Evolutionary conservation across 2,329 filamentous ascomycete species (phyloP), one percentile per base, ranked within the genome.

Genomic region (Diaporthe sp.): DNA sequence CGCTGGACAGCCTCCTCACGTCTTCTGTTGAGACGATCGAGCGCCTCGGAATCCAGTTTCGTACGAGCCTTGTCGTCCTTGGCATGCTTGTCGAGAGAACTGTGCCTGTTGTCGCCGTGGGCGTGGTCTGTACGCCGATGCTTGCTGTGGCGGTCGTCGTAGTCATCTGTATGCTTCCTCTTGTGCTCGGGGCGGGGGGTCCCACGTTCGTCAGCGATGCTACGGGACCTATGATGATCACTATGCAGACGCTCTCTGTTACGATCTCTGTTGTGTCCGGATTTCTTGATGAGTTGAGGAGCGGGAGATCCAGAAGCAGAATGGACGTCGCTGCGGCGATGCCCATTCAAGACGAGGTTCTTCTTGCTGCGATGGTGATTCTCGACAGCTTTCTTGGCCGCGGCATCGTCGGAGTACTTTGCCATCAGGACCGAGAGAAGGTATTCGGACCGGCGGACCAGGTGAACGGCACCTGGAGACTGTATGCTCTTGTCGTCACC

Each of bases 351-450:
- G 7, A 87, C 83, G 2, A 87, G 85, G 81, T 97, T 96, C 86
- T 98, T 98, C 86, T 96, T 98, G 85, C 96, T 98, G 73, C 96
- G 94, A 83, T 98, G 96, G 80, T 98, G 96, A 78, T 98, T 98
- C 80, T 98, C 96, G 39, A 97, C 92, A 1, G 94, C 92, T 81
- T 92, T 93, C 83, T 94, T 95, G 4, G 94, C 94, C 28, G 91
- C 91, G 42, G 90, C 89, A 81, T 98, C 94, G 77, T 92, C 92
- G 2, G 92, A 93, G 84, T 97, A 95, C 81, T 98, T 92, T 17
- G 91, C 95, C 82, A 96, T 95, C 76, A 99, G 87, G 1, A 99
- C 95, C n/a, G 95, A 98, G 55, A 99, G 89, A 19, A 99, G 90
- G 82, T 99, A 99, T 81, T 98, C 97, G 13, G 96, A 94, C 76